These are phyloP conservation scores for Zopfia rhizophila DNA, from an alignment of 2,329 filamentous ascomycete genomes.

Conservation along the genomic window DNA sequence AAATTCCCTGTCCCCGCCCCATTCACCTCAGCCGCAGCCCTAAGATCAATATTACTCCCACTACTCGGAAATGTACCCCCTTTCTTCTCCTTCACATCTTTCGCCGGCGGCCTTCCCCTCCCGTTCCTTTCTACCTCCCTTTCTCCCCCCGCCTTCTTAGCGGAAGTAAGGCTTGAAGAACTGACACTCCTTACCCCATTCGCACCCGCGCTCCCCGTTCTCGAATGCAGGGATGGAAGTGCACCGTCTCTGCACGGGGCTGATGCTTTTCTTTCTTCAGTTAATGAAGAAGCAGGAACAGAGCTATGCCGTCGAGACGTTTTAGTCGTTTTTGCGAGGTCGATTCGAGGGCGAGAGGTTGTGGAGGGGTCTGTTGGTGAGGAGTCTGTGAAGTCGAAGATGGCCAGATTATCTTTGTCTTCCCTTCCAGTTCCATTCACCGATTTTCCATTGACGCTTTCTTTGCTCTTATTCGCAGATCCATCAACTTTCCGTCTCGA, in stretches of 20 bases:
- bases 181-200: slow-evolving; percentile 26
- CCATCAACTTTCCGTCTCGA: slow-evolving; percentile 41
- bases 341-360: slow-evolving; percentile 35
- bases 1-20: slow-evolving; percentile 28
- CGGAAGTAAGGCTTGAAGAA: slow-evolving; percentile 24
- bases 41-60: slow-evolving; percentile 24
- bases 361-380: slow-evolving; percentile 35
- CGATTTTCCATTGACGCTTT: too few species aligned
- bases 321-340: slow-evolving; percentile 41
- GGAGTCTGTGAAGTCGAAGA: slow-evolving; percentile 52
- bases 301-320: slow-evolving; percentile 47
- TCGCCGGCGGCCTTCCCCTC: slow-evolving; percentile 2
- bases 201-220: slow-evolving; percentile 33
- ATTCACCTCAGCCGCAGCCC: slow-evolving; percentile 17
- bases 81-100: slow-evolving; percentile 33
- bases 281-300: slow-evolving; percentile 28
- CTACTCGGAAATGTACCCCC: slow-evolving; percentile 13
- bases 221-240: slow-evolving; percentile 36
- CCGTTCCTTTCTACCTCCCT: not conserved
- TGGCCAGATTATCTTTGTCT: slow-evolving; percentile 42
- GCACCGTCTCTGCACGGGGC: slow-evolving; percentile 21
- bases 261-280: slow-evolving; percentile 14
- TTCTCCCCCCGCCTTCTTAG: too few species aligned
- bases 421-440: slow-evolving; percentile 24
- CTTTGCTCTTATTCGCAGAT: too few species aligned